Evolutionary conservation across 352 stramenopile species (phyloP), one percentile per base, ranked within the genome.

Genomic region (Halophytophthora batemanensis): DNA sequence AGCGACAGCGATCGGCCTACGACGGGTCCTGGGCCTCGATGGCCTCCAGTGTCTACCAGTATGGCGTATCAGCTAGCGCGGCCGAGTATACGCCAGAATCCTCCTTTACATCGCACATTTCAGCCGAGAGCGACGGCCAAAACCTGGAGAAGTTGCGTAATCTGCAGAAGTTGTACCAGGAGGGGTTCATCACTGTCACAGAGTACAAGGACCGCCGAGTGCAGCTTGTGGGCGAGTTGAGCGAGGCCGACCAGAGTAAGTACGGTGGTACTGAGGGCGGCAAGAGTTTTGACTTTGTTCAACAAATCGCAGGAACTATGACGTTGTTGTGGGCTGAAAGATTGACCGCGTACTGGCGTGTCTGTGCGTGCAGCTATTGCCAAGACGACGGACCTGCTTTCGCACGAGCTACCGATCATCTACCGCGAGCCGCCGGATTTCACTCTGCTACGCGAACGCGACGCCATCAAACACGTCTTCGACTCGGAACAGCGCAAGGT

Each of bases 151-250:
- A 90, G 56, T 51, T 90, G 12, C 62, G 66, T 12, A 90, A 90
- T 38, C 48, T 90, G 18, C 77, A 88, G 51, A 82, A 82, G 15
- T 53, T 90, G 34, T 85, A 75, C 35, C 77, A 90, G 49, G 79
- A 90, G 71, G 79, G 79, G 10, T 90, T 90, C 36, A 87, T 90
- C 53, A 90, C 79, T 1, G 75, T 90, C 19, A 90, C 79, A 5
- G 79, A 90, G 49, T 90, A 86, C 66, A 85, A 84, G 52, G 71
- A 86, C 36, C 74, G 78, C 8, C 74, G 74, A 0, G 53, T 77
- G 25, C 78, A 90, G 37, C 58, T 90, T 6, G 79, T 88, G 18
- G 77, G 80, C 43, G 79, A 87, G 34, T 61, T 79, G 40, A 74
- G 56, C 2, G 59, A 83, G 46, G 59, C 57, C 10, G 72, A 87